Base-by-base conservation (phyloP, 768 basidiomycete genomes). In the Coprinellus micaceus region DNA sequence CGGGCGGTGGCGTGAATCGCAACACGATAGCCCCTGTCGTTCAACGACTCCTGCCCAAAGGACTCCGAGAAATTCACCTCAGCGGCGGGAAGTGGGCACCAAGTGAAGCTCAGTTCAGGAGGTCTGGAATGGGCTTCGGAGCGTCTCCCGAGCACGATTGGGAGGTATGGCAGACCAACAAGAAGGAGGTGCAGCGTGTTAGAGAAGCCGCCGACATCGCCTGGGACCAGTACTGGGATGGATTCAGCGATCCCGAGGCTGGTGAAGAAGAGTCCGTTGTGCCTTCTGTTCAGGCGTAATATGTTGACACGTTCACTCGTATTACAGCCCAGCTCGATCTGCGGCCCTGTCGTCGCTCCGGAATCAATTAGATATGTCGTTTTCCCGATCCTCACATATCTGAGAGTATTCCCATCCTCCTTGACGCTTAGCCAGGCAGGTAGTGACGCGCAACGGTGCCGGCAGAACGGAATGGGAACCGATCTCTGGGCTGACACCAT, bases 1-100 rank as follows among this genome's bases (percentile, higher is more conserved):
- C 89, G 2, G 91, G 91, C 3, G 87, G 88, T 11, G 90, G 91
- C 1, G 82, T 93, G 53, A 89, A 86, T 60, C 66, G 76, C 6
- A 63, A 72, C 9, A 89, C 81, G 1, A 70, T 85, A n/a, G 66
- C 71, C 1, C 51, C 60, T 11, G 45, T 93, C 30, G 71, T 89
- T 49, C 62, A 75, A 21, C 61, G 69, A 19, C 72, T 91, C 36
- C 61, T 83, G 22, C 80, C 83, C 0, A 69, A 77, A 24, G 86
- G 86, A 5, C 66, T 90, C 22, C 71, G 70, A 22, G 89, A 92
- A 66, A 73, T 93, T 1, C 91, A 93, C 65, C 65, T 91, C 56
- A 91, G 89, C 60, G 91, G 82, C 0, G 89, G 87, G 2, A 63
- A 66, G 29, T 91, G 87, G 87, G 49, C 77, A 0, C 75, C 81